A percentile compares a stretch with the other conserved stretches of the same genome.
These are phyloP conservation scores for Rhizopogon vesiculosus DNA, from an alignment of 768 basidiomycete species.

Conservation along the genomic window DNA sequence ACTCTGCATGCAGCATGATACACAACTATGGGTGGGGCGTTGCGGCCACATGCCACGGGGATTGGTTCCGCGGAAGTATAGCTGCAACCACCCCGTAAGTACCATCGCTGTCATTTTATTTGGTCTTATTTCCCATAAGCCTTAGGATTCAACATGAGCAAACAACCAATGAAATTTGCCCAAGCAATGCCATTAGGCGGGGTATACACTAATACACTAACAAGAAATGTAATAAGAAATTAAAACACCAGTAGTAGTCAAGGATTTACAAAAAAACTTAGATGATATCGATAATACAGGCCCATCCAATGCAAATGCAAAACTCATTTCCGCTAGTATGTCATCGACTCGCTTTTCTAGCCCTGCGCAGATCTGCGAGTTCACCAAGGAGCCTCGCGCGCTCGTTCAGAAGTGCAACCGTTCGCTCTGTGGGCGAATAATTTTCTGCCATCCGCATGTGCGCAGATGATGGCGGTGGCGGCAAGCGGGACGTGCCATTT, in stretches of 20 bases:
- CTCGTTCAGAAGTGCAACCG: constrained; percentile 50
- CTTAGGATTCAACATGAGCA: neutral
- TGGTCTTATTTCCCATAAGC: neutral
- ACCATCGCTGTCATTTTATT: no score
- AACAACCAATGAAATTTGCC: neutral
- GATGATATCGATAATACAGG: neutral
- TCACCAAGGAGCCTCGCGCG: constrained; percentile 52
- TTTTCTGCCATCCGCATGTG: constrained; percentile 13
- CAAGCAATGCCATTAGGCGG: neutral
- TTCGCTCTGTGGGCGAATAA: constrained; percentile 38
- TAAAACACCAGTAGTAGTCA: neutral
- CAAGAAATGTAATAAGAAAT: neutral
- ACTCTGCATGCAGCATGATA: no score
- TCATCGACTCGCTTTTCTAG: constrained; percentile 8
- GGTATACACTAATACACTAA: neutral
- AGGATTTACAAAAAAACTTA: neutral
- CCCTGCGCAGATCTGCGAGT: constrained; percentile 41
- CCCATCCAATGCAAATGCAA: neutral
- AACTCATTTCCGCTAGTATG: neutral
- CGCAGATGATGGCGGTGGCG: neutral
- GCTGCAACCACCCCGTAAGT: no score
- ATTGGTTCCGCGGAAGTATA: no score
- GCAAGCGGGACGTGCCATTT: neutral
- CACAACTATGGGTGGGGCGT: no score
- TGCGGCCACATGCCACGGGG: no score